A percentile compares a stretch with the other conserved stretches of the same genome.
phyloP scores from a whole-genome alignment of 345 rosid genomes.

The Carallia brachiata region DNA sequence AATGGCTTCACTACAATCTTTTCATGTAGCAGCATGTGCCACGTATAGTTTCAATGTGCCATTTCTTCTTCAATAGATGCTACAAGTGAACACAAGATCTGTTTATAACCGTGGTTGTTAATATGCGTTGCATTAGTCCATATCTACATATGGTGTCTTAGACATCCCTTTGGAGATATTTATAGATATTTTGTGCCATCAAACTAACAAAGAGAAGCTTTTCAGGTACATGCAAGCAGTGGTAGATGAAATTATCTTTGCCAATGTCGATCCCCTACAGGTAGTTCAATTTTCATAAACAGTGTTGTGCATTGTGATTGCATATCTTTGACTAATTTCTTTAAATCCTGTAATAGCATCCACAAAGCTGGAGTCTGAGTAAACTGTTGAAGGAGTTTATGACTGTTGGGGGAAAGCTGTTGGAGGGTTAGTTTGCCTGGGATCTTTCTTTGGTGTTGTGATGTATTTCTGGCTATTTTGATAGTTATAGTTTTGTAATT shows the following conservation, averaged over 20 bases:
- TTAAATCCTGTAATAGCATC: conserved; percentile 55
- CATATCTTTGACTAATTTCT: conserved; percentile 23
- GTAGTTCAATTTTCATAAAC: conserved; percentile 35
- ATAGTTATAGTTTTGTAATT: conserved; percentile 7
- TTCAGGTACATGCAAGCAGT: conserved; percentile 95
- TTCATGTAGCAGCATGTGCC: too few relatives aligned
- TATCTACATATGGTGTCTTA: conserved; percentile 1
- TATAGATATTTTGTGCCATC: conserved; percentile 9
- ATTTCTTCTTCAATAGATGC: too few relatives aligned
- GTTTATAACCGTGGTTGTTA: neutral
- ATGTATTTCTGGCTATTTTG: conserved; percentile 2
- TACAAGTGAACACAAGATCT: too few relatives aligned
- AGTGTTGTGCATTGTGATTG: conserved; percentile 6
- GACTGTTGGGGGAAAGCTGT: conserved; percentile 56
- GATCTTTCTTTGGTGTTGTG: conserved; percentile 7
- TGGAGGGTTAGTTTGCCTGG: conserved; percentile 52
- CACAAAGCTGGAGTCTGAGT: conserved; percentile 69
- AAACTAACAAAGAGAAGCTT: conserved; percentile 10
- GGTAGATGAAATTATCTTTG: conserved; percentile 74
- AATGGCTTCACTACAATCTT: too few relatives aligned
- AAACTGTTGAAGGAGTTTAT: conserved; percentile 63
- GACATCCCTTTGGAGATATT: neutral
- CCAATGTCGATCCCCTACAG: conserved; percentile 62
- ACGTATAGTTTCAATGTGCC: too few relatives aligned
- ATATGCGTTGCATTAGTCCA: neutral